phyloP scores from a whole-genome alignment of 78 protist species.

The Speleostelium caveatum region DNA sequence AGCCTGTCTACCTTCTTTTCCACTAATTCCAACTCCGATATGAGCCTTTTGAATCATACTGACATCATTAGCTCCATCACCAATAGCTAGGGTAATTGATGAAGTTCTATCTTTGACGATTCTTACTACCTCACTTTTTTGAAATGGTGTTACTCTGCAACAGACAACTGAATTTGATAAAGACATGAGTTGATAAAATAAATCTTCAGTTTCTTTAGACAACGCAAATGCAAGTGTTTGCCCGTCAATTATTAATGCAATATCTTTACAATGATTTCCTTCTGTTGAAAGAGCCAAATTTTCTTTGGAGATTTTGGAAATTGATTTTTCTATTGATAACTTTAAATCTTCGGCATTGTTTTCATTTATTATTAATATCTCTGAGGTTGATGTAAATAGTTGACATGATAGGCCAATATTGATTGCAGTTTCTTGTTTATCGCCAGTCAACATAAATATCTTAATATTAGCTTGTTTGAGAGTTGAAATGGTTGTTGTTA shows the following conservation, averaged over 20 bases:
- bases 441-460: constrained; percentile 98
- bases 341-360: background rate
- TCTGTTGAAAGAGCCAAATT: background rate
- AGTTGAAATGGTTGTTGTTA: constrained; percentile 82
- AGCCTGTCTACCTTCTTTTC: constrained; percentile 92
- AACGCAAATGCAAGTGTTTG: constrained; percentile 14
- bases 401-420: constrained; percentile 90
- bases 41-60: constrained; percentile 88
- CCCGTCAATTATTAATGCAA: constrained; percentile 74
- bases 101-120: constrained; percentile 8
- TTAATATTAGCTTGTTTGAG: constrained; percentile 86
- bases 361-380: constrained; percentile 33
- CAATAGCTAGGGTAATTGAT: constrained; percentile 84
- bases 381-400: constrained; percentile 1
- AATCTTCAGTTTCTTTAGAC: constrained; percentile 20
- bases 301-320: background rate
- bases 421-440: constrained; percentile 98
- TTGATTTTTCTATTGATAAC: background rate
- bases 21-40: constrained; percentile 96
- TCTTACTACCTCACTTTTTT: constrained; percentile 83
- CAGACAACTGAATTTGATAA: constrained; percentile 83
- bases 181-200: constrained; percentile 40
- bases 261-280: background rate
- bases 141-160: constrained; percentile 94
- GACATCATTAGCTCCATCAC: constrained; percentile 89